Conservation (phyloP, 495 filamentous ascomycete genomes). For the Annulohypoxylon bovei region DNA sequence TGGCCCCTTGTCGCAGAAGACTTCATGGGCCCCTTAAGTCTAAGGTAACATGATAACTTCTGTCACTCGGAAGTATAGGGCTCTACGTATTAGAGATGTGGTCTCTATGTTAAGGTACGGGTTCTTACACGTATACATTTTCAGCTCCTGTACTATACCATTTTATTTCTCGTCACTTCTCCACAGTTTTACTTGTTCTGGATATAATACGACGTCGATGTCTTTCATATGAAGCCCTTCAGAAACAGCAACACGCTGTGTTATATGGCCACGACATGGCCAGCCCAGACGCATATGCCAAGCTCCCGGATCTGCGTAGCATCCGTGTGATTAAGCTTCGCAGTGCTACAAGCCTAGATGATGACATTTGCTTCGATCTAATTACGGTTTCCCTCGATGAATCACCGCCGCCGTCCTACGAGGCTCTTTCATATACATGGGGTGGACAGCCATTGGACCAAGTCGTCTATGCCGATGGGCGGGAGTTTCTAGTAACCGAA, state of each 20-base stretch:
- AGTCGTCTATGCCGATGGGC: not conserved
- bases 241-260: not conserved
- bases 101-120: not conserved
- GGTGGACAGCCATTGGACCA: not conserved
- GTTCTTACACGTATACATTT: not conserved
- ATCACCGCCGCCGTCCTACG: not conserved
- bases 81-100: not conserved
- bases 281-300: not conserved
- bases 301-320: not conserved
- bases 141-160: not conserved
- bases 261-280: not conserved
- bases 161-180: not conserved
- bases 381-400: not conserved
- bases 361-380: not conserved
- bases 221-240: not conserved
- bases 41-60: not conserved
- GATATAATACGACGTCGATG: not conserved
- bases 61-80: not conserved
- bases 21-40: not conserved
- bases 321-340: not conserved
- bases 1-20: not conserved
- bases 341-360: not conserved
- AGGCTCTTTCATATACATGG: not conserved
- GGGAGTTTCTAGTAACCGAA: not conserved
- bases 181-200: not conserved